Base-by-base conservation (phyloP, 2,329 filamentous ascomycete genomes). In the Claviceps purpurea region DNA sequence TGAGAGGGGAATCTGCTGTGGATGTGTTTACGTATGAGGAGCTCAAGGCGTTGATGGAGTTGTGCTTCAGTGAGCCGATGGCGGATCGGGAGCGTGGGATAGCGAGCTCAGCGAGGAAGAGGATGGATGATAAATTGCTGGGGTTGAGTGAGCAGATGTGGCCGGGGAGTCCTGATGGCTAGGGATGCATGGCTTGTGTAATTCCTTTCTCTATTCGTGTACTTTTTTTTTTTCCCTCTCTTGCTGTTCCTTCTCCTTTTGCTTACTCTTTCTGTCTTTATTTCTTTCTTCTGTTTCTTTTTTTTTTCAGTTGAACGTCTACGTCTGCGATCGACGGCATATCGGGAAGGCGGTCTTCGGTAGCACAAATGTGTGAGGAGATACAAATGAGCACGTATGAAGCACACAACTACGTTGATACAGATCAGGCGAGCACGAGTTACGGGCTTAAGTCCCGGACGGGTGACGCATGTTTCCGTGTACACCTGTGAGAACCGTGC, bases 61-160 rank as follows among this genome's bases (percentile, higher is more conserved):
- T 87, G 51, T 85, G 75, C 65, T 85, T 81, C 60, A 85, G 81
- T 60, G 82, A 85, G 66, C 77, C 77, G 61, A 64, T 87, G 57
- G 75, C 76, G 6, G 82, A 83, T 58, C 76, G 81, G 49, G 79
- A 86, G 67, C 71, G 86, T 57, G 84, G 86, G 37, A 78, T 87
- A 52, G 77, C 76, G 45, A 74, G 80, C 22, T 77, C 79, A 54
- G 85, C 85, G 3, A 82, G 79, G 72, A 74, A 85, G 62, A 76
- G 78, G 62, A 76, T 89, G 75, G 82, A 79, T 52, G 84, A 87
- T 60, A 82, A 84, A 70, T 65, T 87, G 61, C 66, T 86, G 55
- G 78, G 77, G 59, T 69, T 90, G 59, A 85, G 81, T 60, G 85
- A 89, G 71, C 75, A 82, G 59, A 81, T 86, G 78, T 87, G 81